Evolutionary conservation across 2,329 filamentous ascomycete genomes (phyloP).

Genomic region (Zymoseptoria ardabiliae): DNA sequence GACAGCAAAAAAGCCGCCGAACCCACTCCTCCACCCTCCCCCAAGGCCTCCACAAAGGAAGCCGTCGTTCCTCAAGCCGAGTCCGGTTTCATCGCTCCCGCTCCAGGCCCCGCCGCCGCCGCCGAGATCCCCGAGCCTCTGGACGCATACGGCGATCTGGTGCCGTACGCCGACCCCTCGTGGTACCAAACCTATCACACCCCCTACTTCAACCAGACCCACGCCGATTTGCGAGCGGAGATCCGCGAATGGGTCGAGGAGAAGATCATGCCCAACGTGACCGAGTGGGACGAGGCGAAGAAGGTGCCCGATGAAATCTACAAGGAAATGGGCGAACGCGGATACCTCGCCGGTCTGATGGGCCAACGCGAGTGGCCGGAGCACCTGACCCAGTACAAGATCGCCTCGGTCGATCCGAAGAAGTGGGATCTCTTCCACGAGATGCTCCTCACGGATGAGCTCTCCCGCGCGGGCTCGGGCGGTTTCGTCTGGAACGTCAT

Average conservation of each 20-base stretch:
- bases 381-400: constrained; percentile 61
- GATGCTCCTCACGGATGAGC: constrained; percentile 87
- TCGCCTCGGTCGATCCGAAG: constrained; percentile 74
- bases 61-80: constrained; percentile 53
- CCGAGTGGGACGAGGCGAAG: constrained; percentile 95
- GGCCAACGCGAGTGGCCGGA: constrained; percentile 69
- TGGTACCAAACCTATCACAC: constrained; percentile 75
- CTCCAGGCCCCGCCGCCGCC: constrained; percentile 34
- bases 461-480: constrained; percentile 80
- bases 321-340: constrained; percentile 88
- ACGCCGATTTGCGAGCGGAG: constrained; percentile 84
- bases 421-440: constrained; percentile 99
- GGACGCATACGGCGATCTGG: constrained; percentile 75
- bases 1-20: constrained; percentile 62
- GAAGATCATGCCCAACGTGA: constrained; percentile 83
- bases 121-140: constrained; percentile 61
- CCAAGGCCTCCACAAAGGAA: constrained; percentile 40
- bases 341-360: constrained; percentile 87
- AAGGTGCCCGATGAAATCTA: constrained; percentile 83
- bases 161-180: constrained; percentile 84
- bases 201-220: constrained; percentile 91
- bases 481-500: constrained; percentile 96
- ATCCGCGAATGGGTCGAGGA: constrained; percentile 85
- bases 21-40: constrained; percentile 45
- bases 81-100: constrained; percentile 44